These are phyloP conservation scores for Pseudocercospora ulei DNA, from an alignment of 2,329 filamentous ascomycete genomes.

Conservation along the genomic window DNA sequence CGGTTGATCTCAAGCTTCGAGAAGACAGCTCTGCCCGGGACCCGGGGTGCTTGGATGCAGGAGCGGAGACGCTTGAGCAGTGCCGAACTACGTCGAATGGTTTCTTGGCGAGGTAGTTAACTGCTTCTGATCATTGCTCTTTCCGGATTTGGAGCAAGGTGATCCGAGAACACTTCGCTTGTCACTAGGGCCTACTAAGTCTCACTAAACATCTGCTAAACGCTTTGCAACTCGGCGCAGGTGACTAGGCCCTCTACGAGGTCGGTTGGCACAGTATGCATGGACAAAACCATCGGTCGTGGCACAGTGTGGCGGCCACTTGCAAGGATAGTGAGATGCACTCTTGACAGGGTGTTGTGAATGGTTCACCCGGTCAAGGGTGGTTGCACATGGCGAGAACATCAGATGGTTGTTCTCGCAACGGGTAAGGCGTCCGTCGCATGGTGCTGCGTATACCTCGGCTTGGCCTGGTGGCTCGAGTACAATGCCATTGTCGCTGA, in stretches of 20 bases:
- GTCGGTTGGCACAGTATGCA: not conserved
- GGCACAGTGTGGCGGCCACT: no score
- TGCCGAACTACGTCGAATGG: not conserved
- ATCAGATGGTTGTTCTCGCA: not conserved
- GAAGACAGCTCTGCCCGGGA: not conserved
- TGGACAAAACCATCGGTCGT: no score
- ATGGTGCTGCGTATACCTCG: not conserved
- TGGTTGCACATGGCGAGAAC: constrained; percentile 1
- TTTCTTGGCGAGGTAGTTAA: not conserved
- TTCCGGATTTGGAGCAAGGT: no score
- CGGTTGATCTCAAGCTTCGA: no score
- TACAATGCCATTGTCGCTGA: no score
- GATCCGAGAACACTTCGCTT: no score
- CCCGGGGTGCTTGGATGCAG: not conserved
- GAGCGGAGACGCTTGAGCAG: not conserved
- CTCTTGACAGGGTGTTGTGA: constrained; percentile 6
- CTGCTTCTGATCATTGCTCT: no score
- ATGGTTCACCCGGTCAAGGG: not conserved
- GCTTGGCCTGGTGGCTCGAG: no score
- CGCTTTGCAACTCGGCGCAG: no score
- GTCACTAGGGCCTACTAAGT: no score
- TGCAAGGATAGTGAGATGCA: not conserved
- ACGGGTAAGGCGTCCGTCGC: not conserved
- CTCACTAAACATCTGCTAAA: no score
- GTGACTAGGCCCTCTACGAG: no score